Conservation (phyloP, 495 filamentous ascomycete species). For the Penicillium simplicissimum region DNA sequence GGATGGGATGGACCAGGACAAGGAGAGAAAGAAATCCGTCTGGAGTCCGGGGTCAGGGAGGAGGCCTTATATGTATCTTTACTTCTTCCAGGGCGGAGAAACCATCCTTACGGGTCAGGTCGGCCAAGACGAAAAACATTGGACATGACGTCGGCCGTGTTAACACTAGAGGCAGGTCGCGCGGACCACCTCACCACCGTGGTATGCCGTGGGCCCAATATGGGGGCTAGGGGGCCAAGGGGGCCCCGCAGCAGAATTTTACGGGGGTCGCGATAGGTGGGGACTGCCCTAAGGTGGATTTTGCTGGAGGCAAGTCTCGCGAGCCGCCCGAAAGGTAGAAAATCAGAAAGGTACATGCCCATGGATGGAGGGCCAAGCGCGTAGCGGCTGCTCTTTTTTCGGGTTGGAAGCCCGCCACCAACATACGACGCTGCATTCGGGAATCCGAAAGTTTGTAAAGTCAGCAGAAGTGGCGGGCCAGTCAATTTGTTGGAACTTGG, state of each 20-base stretch:
- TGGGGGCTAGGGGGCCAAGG: conserved; percentile 5
- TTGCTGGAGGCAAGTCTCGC: conserved; percentile 22
- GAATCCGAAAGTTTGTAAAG: conserved; percentile 3
- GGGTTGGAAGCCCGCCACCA: conserved; percentile 17
- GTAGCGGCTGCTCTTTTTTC: not conserved
- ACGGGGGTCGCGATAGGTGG: conserved; percentile 5
- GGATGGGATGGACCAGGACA: conserved; percentile 9
- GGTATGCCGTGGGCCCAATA: not conserved
- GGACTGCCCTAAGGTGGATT: conserved; percentile 1
- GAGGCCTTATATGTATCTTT: conserved; percentile 13
- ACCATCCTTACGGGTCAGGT: not conserved
- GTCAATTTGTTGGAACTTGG: not conserved
- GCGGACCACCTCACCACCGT: conserved; percentile 14
- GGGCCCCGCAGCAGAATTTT: conserved; percentile 10
- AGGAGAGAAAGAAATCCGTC: conserved; percentile 1
- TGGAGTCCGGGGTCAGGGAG: conserved; percentile 7
- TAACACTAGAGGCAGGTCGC: conserved; percentile 20
- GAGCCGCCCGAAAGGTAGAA: conserved; percentile 9
- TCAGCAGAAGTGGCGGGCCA: conserved; percentile 5
- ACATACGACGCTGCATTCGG: conserved; percentile 7
- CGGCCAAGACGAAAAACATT: conserved; percentile 15
- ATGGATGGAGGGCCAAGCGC: not conserved
- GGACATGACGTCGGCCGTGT: conserved; percentile 22
- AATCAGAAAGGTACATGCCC: too few relatives aligned
- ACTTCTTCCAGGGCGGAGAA: conserved; percentile 6